Evolutionary conservation across 163 green algal genomes (phyloP).

Genomic region (Prototheca stagnorum): DNA sequence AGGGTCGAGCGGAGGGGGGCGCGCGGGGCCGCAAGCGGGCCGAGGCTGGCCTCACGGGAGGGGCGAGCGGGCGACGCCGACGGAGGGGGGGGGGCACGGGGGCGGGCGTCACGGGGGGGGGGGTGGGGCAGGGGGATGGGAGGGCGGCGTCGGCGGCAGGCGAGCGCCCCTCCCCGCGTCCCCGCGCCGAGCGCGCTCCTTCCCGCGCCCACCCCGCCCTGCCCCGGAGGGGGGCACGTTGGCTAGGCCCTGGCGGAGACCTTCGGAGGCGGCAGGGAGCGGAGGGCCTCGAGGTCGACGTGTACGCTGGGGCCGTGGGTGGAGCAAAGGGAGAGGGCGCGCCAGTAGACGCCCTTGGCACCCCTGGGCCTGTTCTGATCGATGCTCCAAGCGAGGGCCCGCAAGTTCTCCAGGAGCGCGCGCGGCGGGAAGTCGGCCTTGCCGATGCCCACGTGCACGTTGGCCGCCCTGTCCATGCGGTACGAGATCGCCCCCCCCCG

Average conservation of each 20-base stretch:
- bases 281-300: constrained; percentile 47
- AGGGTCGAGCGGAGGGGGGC: too few relatives aligned
- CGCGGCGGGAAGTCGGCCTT: constrained; percentile 72
- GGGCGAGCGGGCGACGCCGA: too few relatives aligned
- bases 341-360: constrained; percentile 94
- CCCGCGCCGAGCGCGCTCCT: too few relatives aligned
- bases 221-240: too few relatives aligned
- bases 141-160: too few relatives aligned
- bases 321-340: constrained; percentile 76
- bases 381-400: constrained; percentile 73
- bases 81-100: neutral
- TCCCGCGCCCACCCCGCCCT: too few relatives aligned
- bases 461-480: constrained; percentile 91
- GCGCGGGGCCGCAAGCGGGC: too few relatives aligned
- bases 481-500: constrained; percentile 73
- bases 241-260: constrained; percentile 20
- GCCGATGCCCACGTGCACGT: constrained; percentile 90
- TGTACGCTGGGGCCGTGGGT: constrained; percentile 87
- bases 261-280: constrained; percentile 20
- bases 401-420: constrained; percentile 77
- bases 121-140: too few relatives aligned
- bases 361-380: constrained; percentile 81
- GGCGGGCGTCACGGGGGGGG: too few relatives aligned
- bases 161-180: too few relatives aligned
- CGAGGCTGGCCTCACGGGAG: too few relatives aligned